Evolutionary conservation across 2,329 filamentous ascomycete genomes (phyloP).

Genomic region (Metarhizium robertsii): DNA sequence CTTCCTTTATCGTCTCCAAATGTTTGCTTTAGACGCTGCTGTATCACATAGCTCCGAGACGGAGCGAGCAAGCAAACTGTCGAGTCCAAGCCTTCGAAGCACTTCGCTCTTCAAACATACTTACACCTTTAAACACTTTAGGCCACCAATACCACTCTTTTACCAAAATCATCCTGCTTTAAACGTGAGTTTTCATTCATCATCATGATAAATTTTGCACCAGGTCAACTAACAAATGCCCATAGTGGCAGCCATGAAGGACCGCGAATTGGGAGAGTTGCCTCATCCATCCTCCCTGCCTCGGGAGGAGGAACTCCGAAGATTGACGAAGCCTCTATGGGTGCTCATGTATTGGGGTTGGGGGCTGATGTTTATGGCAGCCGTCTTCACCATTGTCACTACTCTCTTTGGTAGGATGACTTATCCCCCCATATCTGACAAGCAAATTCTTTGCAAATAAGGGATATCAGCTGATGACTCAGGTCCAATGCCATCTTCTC

Average conservation of each 20-base stretch:
- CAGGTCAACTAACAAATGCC: slow-evolving; percentile 8
- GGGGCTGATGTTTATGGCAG: neutral
- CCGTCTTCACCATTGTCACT: slow-evolving; percentile 6
- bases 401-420: slow-evolving; percentile 16
- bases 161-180: neutral
- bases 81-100: neutral
- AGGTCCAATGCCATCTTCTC: slow-evolving; percentile 3
- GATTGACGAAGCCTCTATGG: neutral
- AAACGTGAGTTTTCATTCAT: slow-evolving; percentile 10
- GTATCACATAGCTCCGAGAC: neutral
- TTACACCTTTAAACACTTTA: neutral
- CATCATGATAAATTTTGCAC: slow-evolving; percentile 2
- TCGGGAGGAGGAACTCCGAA: neutral
- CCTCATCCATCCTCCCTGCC: neutral
- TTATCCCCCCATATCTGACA: neutral
- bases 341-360: neutral
- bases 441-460: neutral
- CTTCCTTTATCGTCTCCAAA: neutral
- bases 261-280: slow-evolving; percentile 15
- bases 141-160: slow-evolving; percentile 1
- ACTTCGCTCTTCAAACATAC: neutral
- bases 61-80: neutral
- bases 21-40: neutral
- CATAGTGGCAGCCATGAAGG: slow-evolving; percentile 19
- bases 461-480: neutral